Percentiles rank a stretch among this genome's conserved stretches.
Evolutionary conservation across 2,329 filamentous ascomycete genomes (phyloP).

Genomic region (Botryotinia convoluta): DNA sequence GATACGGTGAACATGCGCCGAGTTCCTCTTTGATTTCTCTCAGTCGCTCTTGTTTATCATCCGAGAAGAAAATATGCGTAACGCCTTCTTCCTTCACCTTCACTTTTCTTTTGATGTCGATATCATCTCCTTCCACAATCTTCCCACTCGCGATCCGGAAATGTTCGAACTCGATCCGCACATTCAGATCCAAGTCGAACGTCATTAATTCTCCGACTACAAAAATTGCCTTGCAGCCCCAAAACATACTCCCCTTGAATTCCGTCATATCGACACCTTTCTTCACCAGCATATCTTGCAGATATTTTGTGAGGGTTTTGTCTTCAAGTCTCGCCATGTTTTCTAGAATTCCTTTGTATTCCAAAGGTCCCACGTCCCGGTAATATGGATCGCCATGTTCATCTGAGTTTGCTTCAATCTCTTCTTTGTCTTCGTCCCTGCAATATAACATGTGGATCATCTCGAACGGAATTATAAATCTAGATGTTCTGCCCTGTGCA

Average conservation of each 20-base stretch:
- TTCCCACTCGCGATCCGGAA: not conserved
- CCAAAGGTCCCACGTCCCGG: conserved; percentile 62
- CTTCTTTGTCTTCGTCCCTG: conserved; percentile 52
- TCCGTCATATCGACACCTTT: conserved; percentile 46
- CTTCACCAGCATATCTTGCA: conserved; percentile 27
- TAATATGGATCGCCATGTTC: conserved; percentile 80
- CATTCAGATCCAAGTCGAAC: not conserved
- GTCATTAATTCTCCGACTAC: conserved; percentile 25
- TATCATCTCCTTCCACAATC: conserved; percentile 27
- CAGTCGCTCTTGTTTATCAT: conserved; percentile 40
- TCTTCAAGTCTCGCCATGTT: conserved; percentile 48
- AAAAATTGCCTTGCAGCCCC: conserved; percentile 40
- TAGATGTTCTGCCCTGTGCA: conserved; percentile 42
- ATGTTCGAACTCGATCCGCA: not conserved
- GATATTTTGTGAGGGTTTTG: conserved; percentile 30
- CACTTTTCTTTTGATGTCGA: conserved; percentile 45
- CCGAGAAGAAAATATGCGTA: conserved; percentile 70
- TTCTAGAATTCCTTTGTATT: conserved; percentile 54
- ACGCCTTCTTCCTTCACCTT: conserved; percentile 52
- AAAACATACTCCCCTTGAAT: conserved; percentile 53
- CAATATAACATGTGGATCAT: conserved; percentile 70
- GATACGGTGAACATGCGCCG: conserved; percentile 54
- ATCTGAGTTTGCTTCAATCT: conserved; percentile 65
- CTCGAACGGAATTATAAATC: conserved; percentile 61
- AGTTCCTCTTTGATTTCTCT: conserved; percentile 45